Evolutionary conservation across 1,284 basidiomycete species (phyloP).

Genomic region (Phlebopus sp.): DNA sequence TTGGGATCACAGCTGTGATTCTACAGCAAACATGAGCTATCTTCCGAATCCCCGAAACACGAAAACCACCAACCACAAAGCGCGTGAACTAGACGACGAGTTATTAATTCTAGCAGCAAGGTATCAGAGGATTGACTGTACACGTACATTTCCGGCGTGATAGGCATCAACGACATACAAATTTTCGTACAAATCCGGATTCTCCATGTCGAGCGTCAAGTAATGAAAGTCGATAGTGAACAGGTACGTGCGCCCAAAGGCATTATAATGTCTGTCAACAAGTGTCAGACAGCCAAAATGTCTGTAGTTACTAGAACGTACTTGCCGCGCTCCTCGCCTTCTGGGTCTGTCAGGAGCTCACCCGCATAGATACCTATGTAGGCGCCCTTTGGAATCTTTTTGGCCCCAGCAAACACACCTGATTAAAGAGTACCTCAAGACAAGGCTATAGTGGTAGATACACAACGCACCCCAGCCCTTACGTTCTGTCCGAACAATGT

Average conservation of each 20-base stretch:
- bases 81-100: constrained; percentile 58
- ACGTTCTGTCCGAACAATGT: constrained; percentile 63
- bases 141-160: constrained; percentile 79
- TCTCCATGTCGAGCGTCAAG: constrained; percentile 40
- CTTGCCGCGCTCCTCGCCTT: constrained; percentile 66
- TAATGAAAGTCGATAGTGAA: constrained; percentile 81
- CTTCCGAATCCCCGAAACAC: not conserved
- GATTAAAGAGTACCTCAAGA: constrained; percentile 10
- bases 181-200: constrained; percentile 35
- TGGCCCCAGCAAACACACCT: constrained; percentile 69
- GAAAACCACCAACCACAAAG: constrained; percentile 49
- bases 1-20: constrained; percentile 93
- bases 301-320: constrained; percentile 33
- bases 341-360: constrained; percentile 70
- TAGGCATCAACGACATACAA: constrained; percentile 77
- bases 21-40: constrained; percentile 36
- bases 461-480: constrained; percentile 75
- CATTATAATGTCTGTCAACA: constrained; percentile 64
- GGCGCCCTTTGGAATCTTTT: constrained; percentile 62
- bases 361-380: constrained; percentile 87
- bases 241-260: constrained; percentile 78
- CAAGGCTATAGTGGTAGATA: not conserved
- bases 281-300: not conserved
- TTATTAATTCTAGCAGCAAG: constrained; percentile 13
- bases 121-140: not conserved